Base-by-base conservation (phyloP, 1,284 basidiomycete species). In the Boletus sp. region DNA sequence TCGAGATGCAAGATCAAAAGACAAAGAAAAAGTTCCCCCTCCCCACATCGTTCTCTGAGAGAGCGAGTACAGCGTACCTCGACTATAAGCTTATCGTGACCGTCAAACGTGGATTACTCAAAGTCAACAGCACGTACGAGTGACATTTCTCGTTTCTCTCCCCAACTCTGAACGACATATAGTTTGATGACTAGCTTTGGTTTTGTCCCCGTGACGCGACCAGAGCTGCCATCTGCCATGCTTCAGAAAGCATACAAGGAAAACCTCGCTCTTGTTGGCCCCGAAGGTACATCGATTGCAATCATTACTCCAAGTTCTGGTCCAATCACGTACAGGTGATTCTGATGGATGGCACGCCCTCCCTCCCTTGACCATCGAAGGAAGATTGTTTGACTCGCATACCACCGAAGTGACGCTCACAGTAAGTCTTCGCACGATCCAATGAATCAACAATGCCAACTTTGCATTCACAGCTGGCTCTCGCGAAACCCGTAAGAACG, bases 401-500 rank as follows among this genome's bases (percentile, higher is more conserved):
- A 62, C 71, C 17, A 78, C 81, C 14, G 77, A 78, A 56, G 71
- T 78, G 30, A 69, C 71, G 37, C 74, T 74, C 58, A 75, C 69
- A 16, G 85, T 86, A 66, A 64, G 81, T 74, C 11, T 17, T 49
- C 16, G 35, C 21, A 47, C 27, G 54, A 54, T 57, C n/a, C 5
- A 38, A 37, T 16, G 28, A n/a, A 28, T 30, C 28, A 43, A 38
- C 30, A 31, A 30, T 44, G 14, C 27, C 48, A 28, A 46, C 17
- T 21, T 14, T 38, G 49, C n/a, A 37, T 59, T n/a, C 56, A 21
- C 64, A 87, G 85, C 71, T 85, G 21, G 79, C 82, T 4, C 71
- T 87, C 35, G 82, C 83, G 25, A 80, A 73, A 47, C 85, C 86
- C n/a, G 84, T 87, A 70, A 60, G 78, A 70, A 25, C 4, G 17